Percentiles rank a stretch among this genome's conserved stretches.
Evolutionary conservation across 208 protist species (phyloP).

Genomic region (Acanthamoeba lenticulata): DNA sequence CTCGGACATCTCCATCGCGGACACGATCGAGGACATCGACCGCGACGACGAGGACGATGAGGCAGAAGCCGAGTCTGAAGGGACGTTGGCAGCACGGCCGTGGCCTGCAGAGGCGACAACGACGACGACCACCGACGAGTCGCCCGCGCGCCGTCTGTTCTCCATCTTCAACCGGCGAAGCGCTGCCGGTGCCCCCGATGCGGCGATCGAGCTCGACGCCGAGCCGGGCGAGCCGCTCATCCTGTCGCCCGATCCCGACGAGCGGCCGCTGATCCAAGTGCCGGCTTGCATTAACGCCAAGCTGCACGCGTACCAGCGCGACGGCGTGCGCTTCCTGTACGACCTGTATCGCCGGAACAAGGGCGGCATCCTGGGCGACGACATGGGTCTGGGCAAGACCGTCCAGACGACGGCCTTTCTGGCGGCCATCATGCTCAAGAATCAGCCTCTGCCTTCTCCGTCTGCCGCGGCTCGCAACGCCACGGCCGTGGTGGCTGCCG

Average conservation of each 20-base stretch:
- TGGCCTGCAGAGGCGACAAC: too few species aligned
- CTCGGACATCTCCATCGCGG: background rate
- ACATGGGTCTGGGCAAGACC: conserved; percentile 66
- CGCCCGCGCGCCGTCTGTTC: conserved; percentile 2
- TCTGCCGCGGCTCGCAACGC: background rate
- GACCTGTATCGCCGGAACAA: conserved; percentile 38
- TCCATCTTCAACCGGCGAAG: conserved; percentile 30
- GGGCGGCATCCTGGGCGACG: conserved; percentile 72
- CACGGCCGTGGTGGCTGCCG: background rate
- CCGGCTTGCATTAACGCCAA: conserved; percentile 68
- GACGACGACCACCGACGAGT: background rate
- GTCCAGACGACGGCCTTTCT: conserved; percentile 22
- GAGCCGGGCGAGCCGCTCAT: background rate
- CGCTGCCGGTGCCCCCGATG: background rate
- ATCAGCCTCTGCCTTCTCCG: background rate
- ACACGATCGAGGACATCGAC: conserved; percentile 25
- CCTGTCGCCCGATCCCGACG: background rate
- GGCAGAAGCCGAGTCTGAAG: background rate
- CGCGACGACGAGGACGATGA: background rate
- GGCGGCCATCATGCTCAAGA: background rate
- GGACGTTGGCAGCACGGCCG: background rate
- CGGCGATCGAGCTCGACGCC: background rate
- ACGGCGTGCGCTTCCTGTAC: conserved; percentile 68
- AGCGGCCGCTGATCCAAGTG: background rate
- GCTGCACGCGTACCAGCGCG: conserved; percentile 62